A percentile compares a stretch with the other conserved stretches of the same genome.
Conservation (phyloP, 1,284 basidiomycete species). For the Entoloma clypeatum region DNA sequence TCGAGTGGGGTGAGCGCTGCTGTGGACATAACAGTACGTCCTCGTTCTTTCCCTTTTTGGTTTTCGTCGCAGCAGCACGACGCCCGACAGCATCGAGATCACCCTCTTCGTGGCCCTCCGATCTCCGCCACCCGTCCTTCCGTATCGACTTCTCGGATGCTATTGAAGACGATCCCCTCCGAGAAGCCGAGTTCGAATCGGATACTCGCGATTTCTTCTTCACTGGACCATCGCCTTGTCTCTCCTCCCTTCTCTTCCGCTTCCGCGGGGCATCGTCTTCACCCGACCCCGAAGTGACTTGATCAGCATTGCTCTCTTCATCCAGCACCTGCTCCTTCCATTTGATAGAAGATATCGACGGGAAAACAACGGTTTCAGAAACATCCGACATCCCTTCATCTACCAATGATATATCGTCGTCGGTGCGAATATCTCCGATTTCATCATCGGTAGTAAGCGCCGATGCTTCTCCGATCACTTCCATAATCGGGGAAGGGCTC, state of each 20-base stretch:
- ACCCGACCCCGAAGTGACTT: slow-evolving; percentile 1
- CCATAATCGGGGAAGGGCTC: too few species aligned
- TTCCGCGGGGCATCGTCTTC: too few species aligned
- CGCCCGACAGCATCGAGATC: slow-evolving; percentile 6
- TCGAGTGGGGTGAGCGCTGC: slow-evolving; percentile 4
- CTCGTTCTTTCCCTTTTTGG: slow-evolving; percentile 16
- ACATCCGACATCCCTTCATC: too few species aligned
- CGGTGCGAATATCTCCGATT: too few species aligned
- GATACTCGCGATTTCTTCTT: slow-evolving; percentile 27
- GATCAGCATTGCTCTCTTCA: slow-evolving; percentile 1
- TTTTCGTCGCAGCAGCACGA: slow-evolving; percentile 10
- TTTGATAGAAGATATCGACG: too few species aligned
- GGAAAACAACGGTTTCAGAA: too few species aligned
- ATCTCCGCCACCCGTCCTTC: slow-evolving; percentile 17
- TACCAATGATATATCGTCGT: too few species aligned
- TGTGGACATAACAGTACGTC: neutral
- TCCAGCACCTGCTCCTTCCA: slow-evolving; percentile 8
- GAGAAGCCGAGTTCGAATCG: slow-evolving; percentile 6
- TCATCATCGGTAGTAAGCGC: too few species aligned
- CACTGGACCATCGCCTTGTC: slow-evolving; percentile 15
- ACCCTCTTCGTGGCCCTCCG: slow-evolving; percentile 12
- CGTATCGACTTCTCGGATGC: slow-evolving; percentile 12
- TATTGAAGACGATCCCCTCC: slow-evolving; percentile 1
- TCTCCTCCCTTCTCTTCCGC: slow-evolving; percentile 19
- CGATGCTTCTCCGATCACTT: too few species aligned